Percentiles rank a stretch among this genome's conserved stretches.
Conservation (phyloP, 169 alveolate genomes). For the Eimeria necatrix region DNA sequence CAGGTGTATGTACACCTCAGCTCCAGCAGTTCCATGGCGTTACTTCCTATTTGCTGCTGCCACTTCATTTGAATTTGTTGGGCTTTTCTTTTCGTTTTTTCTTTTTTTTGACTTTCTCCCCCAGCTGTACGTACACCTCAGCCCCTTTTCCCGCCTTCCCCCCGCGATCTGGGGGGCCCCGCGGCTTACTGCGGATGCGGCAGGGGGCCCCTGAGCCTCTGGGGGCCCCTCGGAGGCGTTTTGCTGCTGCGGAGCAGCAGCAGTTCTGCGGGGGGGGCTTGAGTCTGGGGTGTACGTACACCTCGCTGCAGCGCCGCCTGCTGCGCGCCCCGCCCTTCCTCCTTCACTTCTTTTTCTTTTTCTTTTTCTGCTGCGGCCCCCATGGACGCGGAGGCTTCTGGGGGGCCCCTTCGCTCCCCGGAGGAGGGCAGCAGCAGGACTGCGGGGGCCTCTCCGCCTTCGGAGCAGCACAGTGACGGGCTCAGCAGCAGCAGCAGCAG, state of each 20-base stretch:
- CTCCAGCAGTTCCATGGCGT: neutral
- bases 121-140: neutral
- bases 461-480: conserved; percentile 7
- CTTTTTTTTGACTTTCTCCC: neutral
- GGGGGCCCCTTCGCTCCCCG: neutral
- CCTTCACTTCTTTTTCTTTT: neutral
- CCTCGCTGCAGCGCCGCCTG: neutral
- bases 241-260: neutral
- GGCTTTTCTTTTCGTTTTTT: neutral
- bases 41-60: neutral
- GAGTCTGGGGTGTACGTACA: neutral
- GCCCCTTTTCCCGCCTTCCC: neutral
- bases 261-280: neutral
- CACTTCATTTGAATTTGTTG: neutral
- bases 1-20: conserved; percentile 14
- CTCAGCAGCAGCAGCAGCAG: neutral
- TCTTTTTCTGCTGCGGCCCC: neutral
- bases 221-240: conserved; percentile 5
- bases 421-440: conserved; percentile 5
- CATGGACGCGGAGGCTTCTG: no score
- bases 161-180: neutral
- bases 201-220: conserved; percentile 30
- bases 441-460: neutral
- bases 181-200: neutral
- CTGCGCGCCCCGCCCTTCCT: neutral